Conservation (phyloP, 176 grass and related monocot species). For the Aegilops tauschii region DNA sequence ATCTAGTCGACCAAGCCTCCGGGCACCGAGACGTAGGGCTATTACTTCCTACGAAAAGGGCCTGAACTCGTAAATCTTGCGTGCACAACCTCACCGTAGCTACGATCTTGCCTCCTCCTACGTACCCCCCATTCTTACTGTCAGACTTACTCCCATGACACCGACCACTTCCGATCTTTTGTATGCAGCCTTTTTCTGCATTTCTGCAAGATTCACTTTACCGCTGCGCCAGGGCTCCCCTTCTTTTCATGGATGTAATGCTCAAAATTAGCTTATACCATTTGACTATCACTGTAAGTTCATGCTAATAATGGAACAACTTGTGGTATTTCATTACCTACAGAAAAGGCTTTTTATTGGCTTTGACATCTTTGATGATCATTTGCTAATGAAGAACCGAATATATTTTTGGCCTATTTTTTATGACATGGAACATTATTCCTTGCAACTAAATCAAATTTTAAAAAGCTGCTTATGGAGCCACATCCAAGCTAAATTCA, state of each 20-base stretch:
- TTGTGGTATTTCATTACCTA: not conserved
- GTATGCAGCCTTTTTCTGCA: too few relatives aligned
- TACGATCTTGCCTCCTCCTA: too few relatives aligned
- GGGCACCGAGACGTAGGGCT: too few relatives aligned
- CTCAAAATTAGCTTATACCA: not conserved
- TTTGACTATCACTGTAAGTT: not conserved
- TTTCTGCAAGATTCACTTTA: too few relatives aligned
- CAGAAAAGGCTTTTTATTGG: not conserved
- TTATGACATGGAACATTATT: not conserved
- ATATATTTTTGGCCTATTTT: not conserved
- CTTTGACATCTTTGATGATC: not conserved
- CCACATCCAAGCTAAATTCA: conserved; percentile 4
- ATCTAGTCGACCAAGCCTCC: too few relatives aligned
- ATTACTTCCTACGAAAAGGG: too few relatives aligned
- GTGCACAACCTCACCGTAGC: too few relatives aligned
- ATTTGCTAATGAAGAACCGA: not conserved
- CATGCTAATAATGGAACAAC: not conserved
- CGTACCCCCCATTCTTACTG: too few relatives aligned
- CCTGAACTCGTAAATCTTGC: too few relatives aligned
- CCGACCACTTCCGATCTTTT: too few relatives aligned
- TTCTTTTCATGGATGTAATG: not conserved
- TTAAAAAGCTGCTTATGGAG: not conserved
- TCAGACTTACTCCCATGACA: too few relatives aligned
- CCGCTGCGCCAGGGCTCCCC: too few relatives aligned
- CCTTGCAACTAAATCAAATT: not conserved